These are phyloP conservation scores for Pseudogymnoascus sp. DNA, from an alignment of 2,329 filamentous ascomycete species.

Conservation along the genomic window DNA sequence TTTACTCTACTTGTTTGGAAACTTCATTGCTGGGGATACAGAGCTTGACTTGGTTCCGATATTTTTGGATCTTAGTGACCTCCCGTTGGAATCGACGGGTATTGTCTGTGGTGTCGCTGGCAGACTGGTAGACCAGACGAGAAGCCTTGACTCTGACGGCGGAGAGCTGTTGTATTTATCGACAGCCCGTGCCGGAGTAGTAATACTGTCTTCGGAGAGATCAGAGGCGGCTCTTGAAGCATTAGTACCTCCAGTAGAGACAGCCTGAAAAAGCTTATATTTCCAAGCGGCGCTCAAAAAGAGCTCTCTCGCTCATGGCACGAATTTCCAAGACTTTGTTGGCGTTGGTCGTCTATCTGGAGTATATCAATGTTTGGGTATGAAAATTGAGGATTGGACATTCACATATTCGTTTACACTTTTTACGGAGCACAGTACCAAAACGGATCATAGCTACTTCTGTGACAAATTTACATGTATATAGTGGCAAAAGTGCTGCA, in stretches of 20 bases:
- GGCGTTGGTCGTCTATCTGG: not conserved
- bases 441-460: not conserved
- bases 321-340: not conserved
- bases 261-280: not conserved
- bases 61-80: conserved; percentile 70
- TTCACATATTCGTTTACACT: not conserved
- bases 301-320: not conserved
- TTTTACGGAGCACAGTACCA: not conserved
- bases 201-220: conserved; percentile 73
- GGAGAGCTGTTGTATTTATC: conserved; percentile 86
- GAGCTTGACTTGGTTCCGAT: conserved; percentile 73
- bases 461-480: not conserved
- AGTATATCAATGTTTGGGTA: not conserved
- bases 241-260: not conserved
- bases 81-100: conserved; percentile 82
- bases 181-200: conserved; percentile 79
- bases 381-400: not conserved
- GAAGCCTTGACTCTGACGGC: conserved; percentile 17
- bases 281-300: not conserved
- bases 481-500: not conserved
- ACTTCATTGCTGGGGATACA: conserved; percentile 67
- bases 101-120: conserved; percentile 94
- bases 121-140: conserved; percentile 65
- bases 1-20: conserved; percentile 58
- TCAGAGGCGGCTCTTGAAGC: conserved; percentile 66